Conservation (phyloP, 1,139 yeast genomes). For the Geotrichum phurueaensis region DNA sequence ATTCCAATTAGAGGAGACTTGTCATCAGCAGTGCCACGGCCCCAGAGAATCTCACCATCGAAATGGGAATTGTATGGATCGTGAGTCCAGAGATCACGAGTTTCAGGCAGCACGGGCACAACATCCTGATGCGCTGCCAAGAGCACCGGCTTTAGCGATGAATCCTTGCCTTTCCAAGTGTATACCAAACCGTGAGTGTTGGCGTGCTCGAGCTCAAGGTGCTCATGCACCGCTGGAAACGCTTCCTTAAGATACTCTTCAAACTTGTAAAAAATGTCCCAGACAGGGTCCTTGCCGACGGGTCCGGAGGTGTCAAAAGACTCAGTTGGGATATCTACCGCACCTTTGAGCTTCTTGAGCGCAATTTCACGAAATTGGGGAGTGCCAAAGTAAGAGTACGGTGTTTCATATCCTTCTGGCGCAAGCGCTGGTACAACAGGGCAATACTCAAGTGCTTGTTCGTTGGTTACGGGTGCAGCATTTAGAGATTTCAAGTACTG, state of each 20-base stretch:
- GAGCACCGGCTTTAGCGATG: constrained; percentile 54
- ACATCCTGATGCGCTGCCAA: constrained; percentile 78
- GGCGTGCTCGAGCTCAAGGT: constrained; percentile 48
- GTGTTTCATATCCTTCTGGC: background rate
- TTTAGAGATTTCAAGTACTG: background rate
- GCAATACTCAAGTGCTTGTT: background rate
- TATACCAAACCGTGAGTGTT: constrained; percentile 63
- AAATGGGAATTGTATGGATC: constrained; percentile 66
- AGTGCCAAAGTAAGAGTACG: constrained; percentile 8
- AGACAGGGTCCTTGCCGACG: constrained; percentile 35
- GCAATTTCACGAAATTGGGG: constrained; percentile 11
- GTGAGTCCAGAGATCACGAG: constrained; percentile 55
- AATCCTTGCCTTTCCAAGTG: constrained; percentile 58
- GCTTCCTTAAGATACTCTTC: constrained; percentile 50
- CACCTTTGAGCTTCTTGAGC: constrained; percentile 32
- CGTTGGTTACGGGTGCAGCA: background rate
- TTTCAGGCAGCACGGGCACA: constrained; percentile 66
- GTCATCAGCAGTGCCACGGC: constrained; percentile 63
- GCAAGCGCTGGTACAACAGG: background rate
- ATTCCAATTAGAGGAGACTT: constrained; percentile 54
- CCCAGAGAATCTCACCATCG: constrained; percentile 55
- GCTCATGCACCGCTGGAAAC: constrained; percentile 53
- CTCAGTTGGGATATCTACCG: constrained; percentile 58
- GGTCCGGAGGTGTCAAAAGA: constrained; percentile 50
- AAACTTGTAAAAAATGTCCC: constrained; percentile 45